These are phyloP conservation scores for Boletus vinaceobasis DNA, from an alignment of 768 basidiomycete species.

Conservation along the genomic window DNA sequence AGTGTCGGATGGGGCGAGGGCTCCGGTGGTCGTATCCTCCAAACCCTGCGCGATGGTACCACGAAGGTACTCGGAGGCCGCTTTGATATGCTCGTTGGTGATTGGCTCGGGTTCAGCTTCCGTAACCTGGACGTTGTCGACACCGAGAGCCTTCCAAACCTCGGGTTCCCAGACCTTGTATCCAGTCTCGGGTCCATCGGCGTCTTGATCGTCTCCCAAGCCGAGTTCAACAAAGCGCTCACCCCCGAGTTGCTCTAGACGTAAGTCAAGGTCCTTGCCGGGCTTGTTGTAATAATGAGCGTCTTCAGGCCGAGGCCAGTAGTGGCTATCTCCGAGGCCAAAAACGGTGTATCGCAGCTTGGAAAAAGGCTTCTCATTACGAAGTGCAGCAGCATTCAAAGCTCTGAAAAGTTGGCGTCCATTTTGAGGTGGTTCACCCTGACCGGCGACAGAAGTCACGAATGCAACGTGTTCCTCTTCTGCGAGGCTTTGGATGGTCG, in stretches of 20 bases:
- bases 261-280: slow-evolving; percentile 81
- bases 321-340: slow-evolving; percentile 96
- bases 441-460: slow-evolving; percentile 90
- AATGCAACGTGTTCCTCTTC: slow-evolving; percentile 78
- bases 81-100: slow-evolving; percentile 99
- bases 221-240: slow-evolving; percentile 73
- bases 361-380: slow-evolving; percentile 50
- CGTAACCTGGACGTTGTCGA: slow-evolving; percentile 80
- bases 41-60: slow-evolving; percentile 95
- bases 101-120: slow-evolving; percentile 96
- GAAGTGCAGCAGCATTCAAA: slow-evolving; percentile 57
- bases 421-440: slow-evolving; percentile 98
- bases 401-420: slow-evolving; percentile 87
- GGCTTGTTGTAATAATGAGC: slow-evolving; percentile 99
- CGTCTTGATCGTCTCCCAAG: slow-evolving; percentile 95
- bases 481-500: slow-evolving; percentile 68
- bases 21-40: slow-evolving; percentile 79
- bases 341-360: slow-evolving; percentile 83
- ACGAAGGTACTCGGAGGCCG: slow-evolving; percentile 87
- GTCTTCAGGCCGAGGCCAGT: slow-evolving; percentile 97
- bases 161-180: slow-evolving; percentile 95
- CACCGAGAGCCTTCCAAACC: slow-evolving; percentile 92
- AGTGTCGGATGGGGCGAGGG: slow-evolving; percentile 85
- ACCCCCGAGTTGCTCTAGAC: slow-evolving; percentile 76
- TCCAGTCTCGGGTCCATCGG: slow-evolving; percentile 92